Evolutionary conservation across 2,329 filamentous ascomycete species (phyloP).

Genomic region (Fusarium xyrophilum): DNA sequence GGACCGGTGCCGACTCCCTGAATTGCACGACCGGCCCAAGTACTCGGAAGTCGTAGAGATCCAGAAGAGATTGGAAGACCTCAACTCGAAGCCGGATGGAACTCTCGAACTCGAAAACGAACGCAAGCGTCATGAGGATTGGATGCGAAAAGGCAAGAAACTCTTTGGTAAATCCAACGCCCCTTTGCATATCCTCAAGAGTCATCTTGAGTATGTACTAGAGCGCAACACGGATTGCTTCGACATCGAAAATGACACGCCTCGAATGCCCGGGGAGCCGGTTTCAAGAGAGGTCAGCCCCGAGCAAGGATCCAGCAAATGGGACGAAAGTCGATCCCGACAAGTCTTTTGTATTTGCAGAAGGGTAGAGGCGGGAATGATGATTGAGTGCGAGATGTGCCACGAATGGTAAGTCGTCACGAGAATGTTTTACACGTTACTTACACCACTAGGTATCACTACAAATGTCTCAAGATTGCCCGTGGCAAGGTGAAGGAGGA

Average conservation of each 20-base stretch:
- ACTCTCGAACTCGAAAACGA: slow-evolving; percentile 94
- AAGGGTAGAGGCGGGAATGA: slow-evolving; percentile 92
- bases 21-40: slow-evolving; percentile 80
- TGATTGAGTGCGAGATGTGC: slow-evolving; percentile 98
- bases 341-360: slow-evolving; percentile 98
- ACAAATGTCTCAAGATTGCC: slow-evolving; percentile 97
- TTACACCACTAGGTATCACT: slow-evolving; percentile 76
- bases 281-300: slow-evolving; percentile 80
- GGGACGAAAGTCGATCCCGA: slow-evolving; percentile 66
- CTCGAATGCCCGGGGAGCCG: slow-evolving; percentile 88
- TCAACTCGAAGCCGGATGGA: slow-evolving; percentile 91
- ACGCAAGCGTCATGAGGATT: slow-evolving; percentile 94
- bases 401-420: slow-evolving; percentile 81
- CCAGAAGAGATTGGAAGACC: slow-evolving; percentile 82
- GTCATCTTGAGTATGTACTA: slow-evolving; percentile 91
- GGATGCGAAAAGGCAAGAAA: slow-evolving; percentile 99
- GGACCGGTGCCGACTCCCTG: slow-evolving; percentile 75
- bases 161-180: slow-evolving; percentile 98
- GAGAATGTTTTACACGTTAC: background rate
- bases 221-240: slow-evolving; percentile 92
- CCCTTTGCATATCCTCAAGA: slow-evolving; percentile 91
- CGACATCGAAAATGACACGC: slow-evolving; percentile 82
- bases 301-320: slow-evolving; percentile 59
- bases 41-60: slow-evolving; percentile 92
- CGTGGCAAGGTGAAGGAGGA: slow-evolving; percentile 98